Evolutionary conservation across 140 eudicot species (phyloP).

Genomic region (Anethum foeniculum): DNA sequence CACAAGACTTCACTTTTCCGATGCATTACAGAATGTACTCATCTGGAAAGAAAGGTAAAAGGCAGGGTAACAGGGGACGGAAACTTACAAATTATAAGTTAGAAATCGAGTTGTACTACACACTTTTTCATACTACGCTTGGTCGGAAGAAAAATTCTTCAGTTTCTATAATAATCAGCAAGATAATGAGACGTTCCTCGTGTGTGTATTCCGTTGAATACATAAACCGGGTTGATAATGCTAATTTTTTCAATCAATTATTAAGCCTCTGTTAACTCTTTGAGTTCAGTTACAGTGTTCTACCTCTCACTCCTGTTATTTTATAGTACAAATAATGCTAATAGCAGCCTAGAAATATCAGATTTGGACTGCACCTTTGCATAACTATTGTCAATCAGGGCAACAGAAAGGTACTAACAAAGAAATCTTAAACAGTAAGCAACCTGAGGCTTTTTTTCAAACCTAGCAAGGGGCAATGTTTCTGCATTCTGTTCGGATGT

Average conservation of each 20-base stretch:
- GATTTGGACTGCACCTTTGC: not conserved
- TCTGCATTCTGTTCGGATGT: conserved; percentile 16
- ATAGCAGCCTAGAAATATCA: not conserved
- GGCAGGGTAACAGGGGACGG: too few species aligned
- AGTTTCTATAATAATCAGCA: too few species aligned
- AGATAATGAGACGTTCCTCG: too few species aligned
- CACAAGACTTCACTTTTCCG: not conserved
- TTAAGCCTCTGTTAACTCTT: too few species aligned
- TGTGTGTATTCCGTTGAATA: too few species aligned
- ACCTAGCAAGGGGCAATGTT: conserved; percentile 10
- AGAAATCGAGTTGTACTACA: too few species aligned
- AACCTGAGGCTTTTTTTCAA: conserved; percentile 26
- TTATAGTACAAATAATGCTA: not conserved
- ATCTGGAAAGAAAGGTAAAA: not conserved
- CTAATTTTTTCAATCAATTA: too few species aligned
- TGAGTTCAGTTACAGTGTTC: too few species aligned
- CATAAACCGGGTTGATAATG: too few species aligned
- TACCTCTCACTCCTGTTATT: not conserved
- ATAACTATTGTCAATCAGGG: not conserved
- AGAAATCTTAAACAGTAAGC: not conserved
- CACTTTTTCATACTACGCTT: too few species aligned
- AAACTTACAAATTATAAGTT: too few species aligned
- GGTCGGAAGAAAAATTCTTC: too few species aligned
- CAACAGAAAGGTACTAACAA: not conserved
- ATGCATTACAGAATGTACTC: not conserved